Percentiles rank a stretch among this genome's conserved stretches.
Conservation (phyloP, 2,329 filamentous ascomycete species). For the Fusarium incarnatum region DNA sequence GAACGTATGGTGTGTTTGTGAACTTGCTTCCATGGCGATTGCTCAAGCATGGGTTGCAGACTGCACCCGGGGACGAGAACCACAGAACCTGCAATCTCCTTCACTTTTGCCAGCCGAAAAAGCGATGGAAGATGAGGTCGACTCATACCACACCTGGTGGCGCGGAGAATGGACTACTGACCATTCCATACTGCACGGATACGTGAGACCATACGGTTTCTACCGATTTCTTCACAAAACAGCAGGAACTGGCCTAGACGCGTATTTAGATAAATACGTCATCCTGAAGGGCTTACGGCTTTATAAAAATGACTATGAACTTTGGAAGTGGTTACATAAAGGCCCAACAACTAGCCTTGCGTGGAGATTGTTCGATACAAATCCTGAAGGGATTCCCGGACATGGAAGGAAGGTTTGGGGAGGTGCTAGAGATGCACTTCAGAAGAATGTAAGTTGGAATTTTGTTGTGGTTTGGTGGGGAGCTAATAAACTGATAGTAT, state of each 20-base stretch:
- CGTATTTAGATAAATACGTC: neutral
- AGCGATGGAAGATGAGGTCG: neutral
- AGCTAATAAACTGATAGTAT: neutral
- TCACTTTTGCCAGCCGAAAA: neutral
- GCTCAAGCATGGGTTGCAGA: neutral
- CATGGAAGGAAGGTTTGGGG: neutral
- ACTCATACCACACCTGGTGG: neutral
- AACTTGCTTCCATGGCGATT: neutral
- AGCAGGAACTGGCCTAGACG: neutral
- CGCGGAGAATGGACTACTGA: neutral
- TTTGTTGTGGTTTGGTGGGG: fast-evolving
- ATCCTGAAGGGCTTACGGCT: neutral
- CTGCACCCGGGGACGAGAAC: neutral
- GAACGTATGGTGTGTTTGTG: neutral
- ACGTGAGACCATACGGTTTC: neutral
- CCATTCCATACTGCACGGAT: neutral
- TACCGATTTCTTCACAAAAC: neutral
- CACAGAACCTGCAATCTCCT: neutral
- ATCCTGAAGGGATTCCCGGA: neutral
- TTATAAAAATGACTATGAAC: neutral
- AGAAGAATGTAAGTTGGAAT: neutral
- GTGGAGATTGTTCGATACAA: neutral
- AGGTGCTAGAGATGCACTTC: neutral
- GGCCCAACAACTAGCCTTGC: neutral
- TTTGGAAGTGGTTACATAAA: neutral